Base-by-base conservation (phyloP, 768 basidiomycete species). In the Serendipita sp. region DNA sequence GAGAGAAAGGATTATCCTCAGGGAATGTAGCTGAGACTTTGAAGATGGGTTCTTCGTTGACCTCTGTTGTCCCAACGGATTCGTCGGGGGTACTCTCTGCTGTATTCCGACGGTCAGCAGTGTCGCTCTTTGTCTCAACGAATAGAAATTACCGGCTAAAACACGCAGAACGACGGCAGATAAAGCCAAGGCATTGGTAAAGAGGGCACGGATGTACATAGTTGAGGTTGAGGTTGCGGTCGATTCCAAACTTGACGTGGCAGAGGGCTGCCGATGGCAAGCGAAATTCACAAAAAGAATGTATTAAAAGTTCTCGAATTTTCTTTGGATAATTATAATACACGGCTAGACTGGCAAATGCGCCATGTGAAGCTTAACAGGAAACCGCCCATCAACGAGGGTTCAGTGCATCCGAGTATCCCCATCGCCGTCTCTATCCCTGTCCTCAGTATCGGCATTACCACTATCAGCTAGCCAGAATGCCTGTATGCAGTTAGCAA, bases 401-500 rank as follows among this genome's bases (percentile, higher is more conserved):
- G n/a, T 8, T 51, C 48, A 51, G n/a, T 51, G 48, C 56, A 60
- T 60, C 16, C 18, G 34, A 36, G 28, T 60, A 60, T 60, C 56
- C 4, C 56, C 56, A 18, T 60, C 56, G 28, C 35, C 35, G 18
- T 60, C 56, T 36, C 28, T 60, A 60, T 85, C 87, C 56, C 85
- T 76, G 66, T 89, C 87, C 60, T 88, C 88, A 8, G 77, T 78
- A 71, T 89, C 86, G 8, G 75, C 78, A 18, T 30, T 38, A n/a
- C 81, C 76, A 65, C 78, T 79, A 73, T 90, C 89, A 0, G 84
- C 84, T 11, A 85, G 69, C 84, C 84, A 85, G 68, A 85, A 80
- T 0, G 84, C 80, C 83, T 84, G 63, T 10, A 35, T 44, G 41
- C 64, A 44, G 16, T 47, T 63, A 35, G 48, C 65, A 41, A 36